Evolutionary conservation across 495 filamentous ascomycete species (phyloP), one percentile per base, ranked within the genome.

Genomic region (Neurospora sublineolata): DNA sequence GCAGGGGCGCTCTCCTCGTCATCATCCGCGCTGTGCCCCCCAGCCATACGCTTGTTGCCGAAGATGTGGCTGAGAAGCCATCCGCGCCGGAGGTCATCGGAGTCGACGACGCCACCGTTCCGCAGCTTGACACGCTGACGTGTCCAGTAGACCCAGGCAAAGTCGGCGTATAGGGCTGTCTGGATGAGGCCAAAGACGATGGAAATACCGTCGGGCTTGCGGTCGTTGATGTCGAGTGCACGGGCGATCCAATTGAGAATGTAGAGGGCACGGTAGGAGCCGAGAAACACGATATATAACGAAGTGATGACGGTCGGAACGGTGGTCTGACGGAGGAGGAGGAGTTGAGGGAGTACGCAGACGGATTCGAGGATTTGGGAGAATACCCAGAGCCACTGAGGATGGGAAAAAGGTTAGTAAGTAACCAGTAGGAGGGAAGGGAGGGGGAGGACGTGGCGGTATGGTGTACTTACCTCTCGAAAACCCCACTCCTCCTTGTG

Each of bases 231-330:
- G 70, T 87, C 86, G 20, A 89, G 79, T 58, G 84, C 85, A 4
- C 92, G 89, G 23, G 87, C 79, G 73, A 97, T 89, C 95, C 95
- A 98, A 79, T 97, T 97, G 64, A 97, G 80, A 72, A 97, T 90
- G 83, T 98, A 97, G 69, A 98, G 86, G 42, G 84, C 91, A 70
- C 95, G 92, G 84, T 98, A 99, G 14, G 91, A 89, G 38, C 96
- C 96, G 2, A 98, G 86, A 7, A 93, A 88, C 37, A 94, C 82
- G 60, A 98, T 90, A 80, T 99, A 99, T 82, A 91, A 97, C 9
- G 92, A 95, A 77, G 97, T 93, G 81, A 99, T 94, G 42, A 97
- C 95, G 12, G 96, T 98, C 3, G 95, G 96, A 3, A 97, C 93
- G 39, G 89, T 93, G 27, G 95, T 98, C 78, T 98, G 93, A 64